Evolutionary conservation across 1,139 yeast species (phyloP).

Genomic region (Kodamaea sp.): DNA sequence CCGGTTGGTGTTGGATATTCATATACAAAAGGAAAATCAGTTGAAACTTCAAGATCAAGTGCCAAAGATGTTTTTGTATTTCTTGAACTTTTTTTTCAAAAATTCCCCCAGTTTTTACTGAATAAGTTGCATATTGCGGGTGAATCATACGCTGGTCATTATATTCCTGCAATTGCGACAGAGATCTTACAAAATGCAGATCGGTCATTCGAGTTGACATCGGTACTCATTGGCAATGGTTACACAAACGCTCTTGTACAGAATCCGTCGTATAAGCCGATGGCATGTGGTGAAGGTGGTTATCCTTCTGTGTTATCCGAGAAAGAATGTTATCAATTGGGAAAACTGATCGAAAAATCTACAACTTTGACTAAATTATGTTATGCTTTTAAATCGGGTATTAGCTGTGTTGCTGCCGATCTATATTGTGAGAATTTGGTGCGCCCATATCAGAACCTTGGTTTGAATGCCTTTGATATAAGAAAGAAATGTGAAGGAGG

Average conservation of each 20-base stretch:
- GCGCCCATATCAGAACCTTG: conserved; percentile 54
- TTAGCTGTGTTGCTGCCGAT: conserved; percentile 53
- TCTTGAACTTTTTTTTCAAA: conserved; percentile 69
- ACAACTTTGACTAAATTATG: conserved; percentile 50
- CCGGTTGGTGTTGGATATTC: conserved; percentile 45
- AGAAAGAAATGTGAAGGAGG: conserved; percentile 54
- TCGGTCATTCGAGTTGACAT: conserved; percentile 60
- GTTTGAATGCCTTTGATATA: conserved; percentile 68
- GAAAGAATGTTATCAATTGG: conserved; percentile 56
- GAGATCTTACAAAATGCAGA: conserved; percentile 66
- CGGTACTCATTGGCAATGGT: conserved; percentile 80
- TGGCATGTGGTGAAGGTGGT: conserved; percentile 84
- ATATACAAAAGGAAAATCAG: conserved; percentile 52
- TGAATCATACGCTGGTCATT: conserved; percentile 85
- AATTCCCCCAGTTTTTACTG: conserved; percentile 56
- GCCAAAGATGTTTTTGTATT: conserved; percentile 74
- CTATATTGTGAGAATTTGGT: conserved; percentile 42
- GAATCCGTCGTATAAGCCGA: conserved; percentile 65
- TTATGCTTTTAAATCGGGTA: conserved; percentile 40
- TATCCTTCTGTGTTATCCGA: conserved; percentile 60
- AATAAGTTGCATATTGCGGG: conserved; percentile 77
- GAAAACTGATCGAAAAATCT: conserved; percentile 51
- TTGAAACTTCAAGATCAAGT: conserved; percentile 63
- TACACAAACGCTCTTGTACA: conserved; percentile 72
- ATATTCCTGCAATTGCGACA: conserved; percentile 72